Conservation (phyloP, 2,329 filamentous ascomycete species). For the Hypoxylon sp. region DNA sequence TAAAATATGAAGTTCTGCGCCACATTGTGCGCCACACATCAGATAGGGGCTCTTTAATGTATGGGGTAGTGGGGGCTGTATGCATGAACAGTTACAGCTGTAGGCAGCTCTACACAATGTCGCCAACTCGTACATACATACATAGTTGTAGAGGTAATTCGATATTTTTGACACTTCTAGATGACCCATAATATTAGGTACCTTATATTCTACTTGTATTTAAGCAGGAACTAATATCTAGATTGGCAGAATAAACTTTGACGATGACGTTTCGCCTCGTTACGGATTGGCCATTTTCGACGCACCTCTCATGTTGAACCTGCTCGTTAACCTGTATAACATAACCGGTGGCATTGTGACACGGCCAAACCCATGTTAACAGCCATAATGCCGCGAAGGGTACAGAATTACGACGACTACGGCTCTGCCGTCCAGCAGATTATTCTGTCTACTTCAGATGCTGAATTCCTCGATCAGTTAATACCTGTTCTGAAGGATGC, state of each 20-base stretch:
- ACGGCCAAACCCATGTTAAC: background rate
- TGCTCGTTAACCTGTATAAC: background rate
- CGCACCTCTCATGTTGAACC: constrained; percentile 6
- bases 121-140: background rate
- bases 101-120: background rate
- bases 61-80: constrained; percentile 15
- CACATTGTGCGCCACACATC: constrained; percentile 39
- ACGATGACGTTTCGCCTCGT: constrained; percentile 24
- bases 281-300: constrained; percentile 16
- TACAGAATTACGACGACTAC: constrained; percentile 56
- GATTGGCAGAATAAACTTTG: background rate
- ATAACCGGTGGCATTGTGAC: constrained; percentile 23
- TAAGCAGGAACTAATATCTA: background rate
- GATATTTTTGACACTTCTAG: background rate
- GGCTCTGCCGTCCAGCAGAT: constrained; percentile 73
- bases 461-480: constrained; percentile 94
- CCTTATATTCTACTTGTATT: background rate
- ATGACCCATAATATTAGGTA: background rate
- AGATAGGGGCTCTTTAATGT: background rate
- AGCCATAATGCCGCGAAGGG: constrained; percentile 51
- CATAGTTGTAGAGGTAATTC: background rate
- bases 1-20: constrained; percentile 41
- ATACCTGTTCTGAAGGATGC: constrained; percentile 96
- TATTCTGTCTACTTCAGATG: constrained; percentile 89
- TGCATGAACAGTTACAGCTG: constrained; percentile 7